Base-by-base conservation (phyloP, 2,329 filamentous ascomycete genomes). In the Drechslerella dactyloides region DNA sequence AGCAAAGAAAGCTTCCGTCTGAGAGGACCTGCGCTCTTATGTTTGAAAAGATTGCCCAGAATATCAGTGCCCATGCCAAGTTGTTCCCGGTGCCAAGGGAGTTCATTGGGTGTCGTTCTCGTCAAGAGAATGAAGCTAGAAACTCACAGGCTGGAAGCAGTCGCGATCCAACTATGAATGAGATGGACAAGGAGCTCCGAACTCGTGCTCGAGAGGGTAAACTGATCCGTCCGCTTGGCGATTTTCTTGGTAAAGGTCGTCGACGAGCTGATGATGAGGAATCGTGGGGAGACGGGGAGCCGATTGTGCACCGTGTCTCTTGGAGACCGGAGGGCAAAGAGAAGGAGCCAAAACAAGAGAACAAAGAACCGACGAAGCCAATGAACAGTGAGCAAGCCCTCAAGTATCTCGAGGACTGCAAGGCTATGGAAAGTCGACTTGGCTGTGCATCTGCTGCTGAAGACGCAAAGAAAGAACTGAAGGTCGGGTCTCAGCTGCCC, bases 221-320 rank as follows among this genome's bases (percentile, higher is more conserved):
- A 6, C 15, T 59, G 5, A 19, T 50, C 5, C n/a, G 5, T 8
- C 55, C 42, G 5, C 27, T 59, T 0, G 2, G 21, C 1, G 33
- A 42, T 2, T 59, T 48, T 33, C 55, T 59, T 35, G 42, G 23
- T 35, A 11, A 50, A 1, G 2, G n/a, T 15, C 35, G 48, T 27
- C 4, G 10, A 8, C 37, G 37, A 5, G 44, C 24, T 13, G 17
- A 51, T 1, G 33, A 69, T 15, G 51, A 61, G 30, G 44, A 61
- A 11, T 51, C 56, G 6, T 61, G 64, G 64, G 57, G 61, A 33
- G 66, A 69, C 48, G 65, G 58, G 7, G 37, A 48, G 13, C 58
- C 65, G 2, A 58, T 57, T 15, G 35, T 62, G 17, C 58, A 69
- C 24, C 11, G 37, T 53, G 23, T 44, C 1, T 42, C 61, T 13